Base-by-base conservation (phyloP, 495 filamentous ascomycete species). In the Melanomma pulvis-pyrius region DNA sequence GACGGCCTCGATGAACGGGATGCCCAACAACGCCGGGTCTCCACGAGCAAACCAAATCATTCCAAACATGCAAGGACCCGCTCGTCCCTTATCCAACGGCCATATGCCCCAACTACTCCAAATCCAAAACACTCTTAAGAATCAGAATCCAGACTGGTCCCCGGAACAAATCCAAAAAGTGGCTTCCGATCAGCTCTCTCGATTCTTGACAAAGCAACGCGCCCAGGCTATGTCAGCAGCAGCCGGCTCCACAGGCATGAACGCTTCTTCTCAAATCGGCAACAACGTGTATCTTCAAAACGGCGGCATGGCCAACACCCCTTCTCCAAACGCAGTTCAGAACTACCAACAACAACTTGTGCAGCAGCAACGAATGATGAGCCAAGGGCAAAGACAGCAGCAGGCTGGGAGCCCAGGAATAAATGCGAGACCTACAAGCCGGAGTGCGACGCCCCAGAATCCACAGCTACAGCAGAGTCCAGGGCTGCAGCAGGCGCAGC, bases 171-270 rank as follows among this genome's bases (percentile, higher is more conserved):
- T 77, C 44, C 60, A 55, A 15, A 67, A 63, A 17, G 24, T 52
- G 1, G 75, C 76, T 11, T 73, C 68, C 7, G 67, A 74, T 15
- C 68, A 69, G 17, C 68, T 79, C 44, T 41, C 30, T 30, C 59
- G 24, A 47, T 66, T 47, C 54, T 61, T 60, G 19, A 39, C 21
- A 46, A 64, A 64, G 48, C 61, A 70, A 55, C 68, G 75, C 4
- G 63, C 71, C 41, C 73, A 61, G 41, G 77, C 77, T 29, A 72
- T 79, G 65, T 77, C 71, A 52, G 76, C 77, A 24, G 77, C 77
- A 0, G 71, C 74, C 1, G 77, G 77, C 48, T 61, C 69, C 0
- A 56, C 69, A 15, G 65, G 66, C 39, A 49, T 69, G 34, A 57
- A 46, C 12, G 17, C 52, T 15, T 59, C 61, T 26, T 56, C 53